phyloP scores from a whole-genome alignment of 331 rosid genomes.

The Quercus tomentella region DNA sequence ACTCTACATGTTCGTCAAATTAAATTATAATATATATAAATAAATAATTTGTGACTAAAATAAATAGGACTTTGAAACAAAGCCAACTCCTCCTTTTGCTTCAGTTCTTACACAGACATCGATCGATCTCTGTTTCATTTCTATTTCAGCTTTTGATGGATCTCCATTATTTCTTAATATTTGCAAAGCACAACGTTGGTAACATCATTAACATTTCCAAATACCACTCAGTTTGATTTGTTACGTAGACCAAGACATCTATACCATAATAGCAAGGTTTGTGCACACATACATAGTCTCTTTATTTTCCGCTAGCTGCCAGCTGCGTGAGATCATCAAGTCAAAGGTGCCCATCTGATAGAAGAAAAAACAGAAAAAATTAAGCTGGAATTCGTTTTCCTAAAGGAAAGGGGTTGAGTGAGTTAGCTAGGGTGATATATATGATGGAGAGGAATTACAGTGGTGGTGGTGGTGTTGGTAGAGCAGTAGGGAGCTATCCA shows the following conservation, averaged over 20 bases:
- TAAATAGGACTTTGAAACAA: neutral
- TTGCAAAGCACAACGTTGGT: too few species aligned
- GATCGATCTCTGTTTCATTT: neutral
- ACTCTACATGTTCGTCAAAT: slow-evolving; percentile 40
- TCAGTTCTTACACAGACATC: neutral
- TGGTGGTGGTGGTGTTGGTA: slow-evolving; percentile 3
- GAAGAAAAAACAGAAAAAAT: slow-evolving; percentile 20
- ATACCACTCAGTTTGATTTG: too few species aligned
- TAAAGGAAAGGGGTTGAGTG: neutral
- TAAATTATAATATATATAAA: neutral
- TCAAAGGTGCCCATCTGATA: slow-evolving; percentile 10
- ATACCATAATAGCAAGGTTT: neutral
- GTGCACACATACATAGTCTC: neutral
- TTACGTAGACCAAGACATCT: too few species aligned
- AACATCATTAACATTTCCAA: too few species aligned
- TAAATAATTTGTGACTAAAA: neutral
- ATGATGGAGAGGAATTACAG: slow-evolving; percentile 42
- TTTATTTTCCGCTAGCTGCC: neutral
- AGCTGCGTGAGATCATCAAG: neutral
- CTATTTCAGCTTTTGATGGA: neutral
- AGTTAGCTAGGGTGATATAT: neutral
- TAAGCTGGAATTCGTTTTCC: slow-evolving; percentile 15
- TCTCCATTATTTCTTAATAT: neutral
- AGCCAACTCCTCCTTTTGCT: slow-evolving; percentile 16
- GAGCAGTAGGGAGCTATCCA: slow-evolving; percentile 17